Evolutionary conservation across 768 basidiomycete species (phyloP).

Genomic region (Amyloporia xantha): DNA sequence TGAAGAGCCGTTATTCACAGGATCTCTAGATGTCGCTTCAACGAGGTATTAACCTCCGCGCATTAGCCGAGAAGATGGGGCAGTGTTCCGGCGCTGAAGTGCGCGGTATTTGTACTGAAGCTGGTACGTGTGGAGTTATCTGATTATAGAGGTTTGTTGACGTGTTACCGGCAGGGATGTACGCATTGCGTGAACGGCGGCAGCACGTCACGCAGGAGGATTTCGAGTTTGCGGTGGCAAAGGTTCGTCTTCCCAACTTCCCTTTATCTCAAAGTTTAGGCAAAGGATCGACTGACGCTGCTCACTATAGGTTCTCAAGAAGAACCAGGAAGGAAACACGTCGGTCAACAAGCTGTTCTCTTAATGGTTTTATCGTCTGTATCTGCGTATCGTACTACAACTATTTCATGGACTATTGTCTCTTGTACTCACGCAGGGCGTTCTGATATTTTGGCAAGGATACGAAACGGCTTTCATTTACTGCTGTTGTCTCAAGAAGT

Average conservation of each 20-base stretch:
- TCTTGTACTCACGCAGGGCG: no score
- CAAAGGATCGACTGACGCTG: no score
- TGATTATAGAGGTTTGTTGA: background rate
- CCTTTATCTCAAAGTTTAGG: background rate
- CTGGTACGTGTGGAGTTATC: conserved; percentile 46
- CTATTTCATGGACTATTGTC: background rate
- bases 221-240: conserved; percentile 97
- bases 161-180: conserved; percentile 62
- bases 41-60: conserved; percentile 94
- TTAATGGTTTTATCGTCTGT: conserved; percentile 28
- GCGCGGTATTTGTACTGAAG: conserved; percentile 94
- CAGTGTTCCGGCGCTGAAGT: conserved; percentile 98
- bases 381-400: background rate
- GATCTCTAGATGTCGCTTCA: conserved; percentile 87
- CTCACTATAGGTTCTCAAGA: conserved; percentile 79
- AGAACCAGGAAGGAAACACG: conserved; percentile 93
- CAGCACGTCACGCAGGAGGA: conserved; percentile 99
- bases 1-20: background rate
- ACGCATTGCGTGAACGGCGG: conserved; percentile 88
- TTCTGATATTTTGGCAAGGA: no score
- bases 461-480: no score
- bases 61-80: conserved; percentile 98
- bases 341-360: conserved; percentile 93
- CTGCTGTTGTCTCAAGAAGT: no score
- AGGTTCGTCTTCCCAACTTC: conserved; percentile 43